A percentile compares a stretch with the other conserved stretches of the same genome.
These are phyloP conservation scores for Pythium folliculosum DNA, from an alignment of 352 stramenopile genomes.

Conservation along the genomic window DNA sequence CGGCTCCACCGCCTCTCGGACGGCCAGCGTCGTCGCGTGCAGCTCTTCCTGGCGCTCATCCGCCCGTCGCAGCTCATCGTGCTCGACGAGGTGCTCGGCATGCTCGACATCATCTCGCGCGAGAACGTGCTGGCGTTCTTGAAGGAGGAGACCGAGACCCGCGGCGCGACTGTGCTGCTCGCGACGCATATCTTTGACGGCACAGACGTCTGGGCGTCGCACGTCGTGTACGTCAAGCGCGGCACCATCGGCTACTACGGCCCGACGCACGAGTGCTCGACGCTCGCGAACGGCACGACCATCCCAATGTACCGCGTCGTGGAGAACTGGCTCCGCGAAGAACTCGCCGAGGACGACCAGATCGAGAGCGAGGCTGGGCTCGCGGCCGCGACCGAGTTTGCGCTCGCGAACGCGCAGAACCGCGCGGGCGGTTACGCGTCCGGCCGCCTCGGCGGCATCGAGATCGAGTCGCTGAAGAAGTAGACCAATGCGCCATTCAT, in stretches of 20 bases:
- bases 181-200: constrained; percentile 98
- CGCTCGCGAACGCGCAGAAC: constrained; percentile 73
- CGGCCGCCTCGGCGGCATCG: constrained; percentile 63
- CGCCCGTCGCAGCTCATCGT: constrained; percentile 96
- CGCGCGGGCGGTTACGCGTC: constrained; percentile 72
- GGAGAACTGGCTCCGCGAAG: constrained; percentile 92
- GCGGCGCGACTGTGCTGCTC: constrained; percentile 68
- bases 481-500: not conserved
- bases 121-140: constrained; percentile 95
- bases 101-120: constrained; percentile 95
- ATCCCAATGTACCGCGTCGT: constrained; percentile 92
- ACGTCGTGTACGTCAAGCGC: constrained; percentile 92
- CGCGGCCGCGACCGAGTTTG: constrained; percentile 40
- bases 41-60: constrained; percentile 96
- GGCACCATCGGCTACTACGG: constrained; percentile 62
- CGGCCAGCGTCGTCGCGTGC: constrained; percentile 90
- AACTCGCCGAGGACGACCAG: constrained; percentile 83
- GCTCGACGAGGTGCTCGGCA: constrained; percentile 98
- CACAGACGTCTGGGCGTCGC: constrained; percentile 94
- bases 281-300: constrained; percentile 43
- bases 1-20: constrained; percentile 83
- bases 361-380: constrained; percentile 60
- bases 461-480: constrained; percentile 36
- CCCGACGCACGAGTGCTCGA: constrained; percentile 74
- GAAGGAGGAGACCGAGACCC: constrained; percentile 71